A percentile compares a stretch with the other conserved stretches of the same genome.
These are phyloP conservation scores for Coniella lustricola DNA, from an alignment of 2,329 filamentous ascomycete species.

Conservation along the genomic window DNA sequence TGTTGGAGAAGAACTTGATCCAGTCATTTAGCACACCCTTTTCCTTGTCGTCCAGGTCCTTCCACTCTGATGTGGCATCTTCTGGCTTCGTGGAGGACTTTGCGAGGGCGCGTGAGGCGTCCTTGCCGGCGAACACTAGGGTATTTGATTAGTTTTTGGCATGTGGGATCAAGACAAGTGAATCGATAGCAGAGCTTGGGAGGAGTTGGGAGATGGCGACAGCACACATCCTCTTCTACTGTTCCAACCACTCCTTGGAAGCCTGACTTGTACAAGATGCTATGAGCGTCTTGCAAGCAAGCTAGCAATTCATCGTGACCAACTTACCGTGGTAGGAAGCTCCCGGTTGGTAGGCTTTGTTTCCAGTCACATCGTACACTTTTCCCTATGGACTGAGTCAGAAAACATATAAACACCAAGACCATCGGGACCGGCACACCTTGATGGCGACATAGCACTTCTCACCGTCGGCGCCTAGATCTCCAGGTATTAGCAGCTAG, in stretches of 20 bases:
- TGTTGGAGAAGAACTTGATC: slow-evolving; percentile 93
- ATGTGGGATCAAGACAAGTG: too few species aligned
- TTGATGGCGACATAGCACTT: slow-evolving; percentile 66
- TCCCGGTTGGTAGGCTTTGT: slow-evolving; percentile 74
- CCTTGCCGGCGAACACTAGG: slow-evolving; percentile 89
- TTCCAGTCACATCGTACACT: slow-evolving; percentile 89
- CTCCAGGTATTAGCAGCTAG: slow-evolving; percentile 1
- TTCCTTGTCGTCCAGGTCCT: slow-evolving; percentile 76
- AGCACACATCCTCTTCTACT: too few species aligned
- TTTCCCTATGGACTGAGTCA: slow-evolving; percentile 57
- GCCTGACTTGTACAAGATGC: too few species aligned
- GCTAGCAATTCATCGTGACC: neutral
- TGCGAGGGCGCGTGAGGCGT: slow-evolving; percentile 86
- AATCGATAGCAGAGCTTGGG: too few species aligned
- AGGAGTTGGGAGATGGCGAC: too few species aligned
- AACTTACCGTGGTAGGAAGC: slow-evolving; percentile 77
- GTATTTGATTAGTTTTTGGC: neutral
- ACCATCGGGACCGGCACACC: slow-evolving; percentile 37
- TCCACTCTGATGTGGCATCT: slow-evolving; percentile 77
- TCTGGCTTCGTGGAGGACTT: slow-evolving; percentile 79
- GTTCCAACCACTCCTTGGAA: too few species aligned
- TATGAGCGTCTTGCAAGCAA: too few species aligned
- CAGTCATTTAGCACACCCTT: slow-evolving; percentile 83
- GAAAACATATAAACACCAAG: slow-evolving; percentile 43
- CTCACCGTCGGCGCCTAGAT: slow-evolving; percentile 57